These are phyloP conservation scores for Rhodotorula mucilaginosa DNA, from an alignment of 1,284 basidiomycete genomes.

Conservation along the genomic window DNA sequence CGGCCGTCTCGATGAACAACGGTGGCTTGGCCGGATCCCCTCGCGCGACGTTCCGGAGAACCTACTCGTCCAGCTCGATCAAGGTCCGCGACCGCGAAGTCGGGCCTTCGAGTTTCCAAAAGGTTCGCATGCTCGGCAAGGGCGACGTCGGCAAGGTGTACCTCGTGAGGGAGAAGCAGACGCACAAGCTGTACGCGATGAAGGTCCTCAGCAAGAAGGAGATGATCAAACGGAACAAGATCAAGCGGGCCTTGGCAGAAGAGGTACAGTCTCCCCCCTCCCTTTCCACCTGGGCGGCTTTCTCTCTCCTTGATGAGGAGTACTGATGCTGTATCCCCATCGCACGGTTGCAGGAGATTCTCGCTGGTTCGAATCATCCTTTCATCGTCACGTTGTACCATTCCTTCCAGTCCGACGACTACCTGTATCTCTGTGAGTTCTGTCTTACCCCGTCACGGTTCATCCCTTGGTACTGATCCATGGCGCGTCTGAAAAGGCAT, in stretches of 20 bases:
- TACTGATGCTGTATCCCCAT: not conserved
- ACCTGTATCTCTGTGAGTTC: slow-evolving; percentile 74
- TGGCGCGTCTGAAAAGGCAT: slow-evolving; percentile 56
- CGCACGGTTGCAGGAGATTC: slow-evolving; percentile 64
- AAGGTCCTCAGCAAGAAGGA: slow-evolving; percentile 96
- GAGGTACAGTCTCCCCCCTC: slow-evolving; percentile 54
- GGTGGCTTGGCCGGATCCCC: slow-evolving; percentile 32
- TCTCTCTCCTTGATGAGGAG: too few species aligned
- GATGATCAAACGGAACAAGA: slow-evolving; percentile 98
- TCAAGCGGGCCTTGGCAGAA: slow-evolving; percentile 92
- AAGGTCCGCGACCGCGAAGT: slow-evolving; percentile 92
- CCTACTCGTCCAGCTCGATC: slow-evolving; percentile 96
- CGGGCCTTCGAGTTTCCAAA: slow-evolving; percentile 82
- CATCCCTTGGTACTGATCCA: not conserved
- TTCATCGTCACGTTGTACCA: slow-evolving; percentile 97
- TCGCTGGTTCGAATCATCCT: slow-evolving; percentile 92
- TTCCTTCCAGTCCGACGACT: slow-evolving; percentile 95
- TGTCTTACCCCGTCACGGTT: not conserved
- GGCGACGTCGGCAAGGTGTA: slow-evolving; percentile 96
- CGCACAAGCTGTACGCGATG: slow-evolving; percentile 89
- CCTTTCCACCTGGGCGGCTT: too few species aligned
- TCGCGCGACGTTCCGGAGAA: slow-evolving; percentile 69
- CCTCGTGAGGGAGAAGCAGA: slow-evolving; percentile 92
- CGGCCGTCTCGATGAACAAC: slow-evolving; percentile 25
- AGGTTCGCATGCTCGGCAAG: slow-evolving; percentile 91